Evolutionary conservation across 768 basidiomycete genomes (phyloP), one percentile per base, ranked within the genome.

Genomic region (Lentinula boryana): DNA sequence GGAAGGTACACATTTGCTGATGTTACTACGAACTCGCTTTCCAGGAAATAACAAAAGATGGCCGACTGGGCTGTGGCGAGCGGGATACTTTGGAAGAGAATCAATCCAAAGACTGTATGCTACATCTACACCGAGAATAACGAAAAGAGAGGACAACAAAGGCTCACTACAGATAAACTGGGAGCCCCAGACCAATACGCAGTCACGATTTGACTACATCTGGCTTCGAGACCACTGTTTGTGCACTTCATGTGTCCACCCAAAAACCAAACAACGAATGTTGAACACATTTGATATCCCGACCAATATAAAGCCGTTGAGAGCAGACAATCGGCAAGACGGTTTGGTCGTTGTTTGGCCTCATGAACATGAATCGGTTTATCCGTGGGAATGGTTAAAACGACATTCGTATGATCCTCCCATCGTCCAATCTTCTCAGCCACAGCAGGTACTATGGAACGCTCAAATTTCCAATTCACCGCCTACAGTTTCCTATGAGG

Each of bases 181-280:
- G 27, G 27, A 27, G 3, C 27, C 27, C 27, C 27, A 27, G 0
- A 27, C 27, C 27, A 27, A 27, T 27, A 27, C 27, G 27, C 27
- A 27, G 27, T 27, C 27, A 27, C 27, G 36, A 38, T 13, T 38
- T 69, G 93, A 96, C 69, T 86, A 94, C 67, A 83, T 93, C 43
- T 97, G 93, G 90, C 75, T 98, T 23, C 79, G 93, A 48, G 96
- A 98, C 68, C 95, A 98, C 65, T 98, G 96, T 70, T 81, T 94
- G 36, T 97, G 94, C 70, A 75, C 88, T 5, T 76, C 84, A 54
- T 96, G 94, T 71, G 95, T 91, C 68, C 95, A 98, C 71, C 76
- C 87, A 0, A 70, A 86, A 62, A 98, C 95, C 16, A 95, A 93
- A 68, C 96, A 98, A 71, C 81, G 95, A n/a, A 72, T 98, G 9